Evolutionary conservation across 176 grass and related monocot genomes (phyloP).

Genomic region (Raddia distichophylla): DNA sequence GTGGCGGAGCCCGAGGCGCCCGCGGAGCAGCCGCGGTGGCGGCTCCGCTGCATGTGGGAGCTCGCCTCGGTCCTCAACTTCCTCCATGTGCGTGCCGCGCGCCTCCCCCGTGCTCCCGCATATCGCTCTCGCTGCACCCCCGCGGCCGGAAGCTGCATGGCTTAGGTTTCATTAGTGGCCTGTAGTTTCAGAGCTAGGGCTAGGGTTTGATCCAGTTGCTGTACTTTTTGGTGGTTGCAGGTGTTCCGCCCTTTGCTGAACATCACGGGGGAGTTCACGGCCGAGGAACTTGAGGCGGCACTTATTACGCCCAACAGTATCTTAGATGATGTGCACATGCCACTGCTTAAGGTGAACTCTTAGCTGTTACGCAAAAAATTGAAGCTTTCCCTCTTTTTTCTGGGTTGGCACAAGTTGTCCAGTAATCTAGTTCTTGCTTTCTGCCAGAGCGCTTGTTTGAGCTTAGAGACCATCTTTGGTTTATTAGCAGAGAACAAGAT

Average conservation of each 20-base stretch:
- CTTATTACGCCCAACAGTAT: conserved; percentile 79
- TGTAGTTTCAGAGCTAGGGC: conserved; percentile 28
- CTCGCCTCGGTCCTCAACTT: conserved; percentile 97
- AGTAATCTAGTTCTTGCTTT: not conserved
- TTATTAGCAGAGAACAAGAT: not conserved
- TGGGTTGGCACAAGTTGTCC: not conserved
- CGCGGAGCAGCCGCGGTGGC: conserved; percentile 68
- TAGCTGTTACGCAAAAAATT: not conserved
- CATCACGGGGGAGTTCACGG: conserved; percentile 75
- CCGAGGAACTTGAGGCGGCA: conserved; percentile 86
- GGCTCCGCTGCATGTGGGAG: conserved; percentile 96
- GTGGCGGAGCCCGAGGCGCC: conserved; percentile 69
- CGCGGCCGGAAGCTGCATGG: not conserved
- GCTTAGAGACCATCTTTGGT: not conserved
- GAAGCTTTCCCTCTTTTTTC: not conserved
- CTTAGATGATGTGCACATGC: conserved; percentile 93
- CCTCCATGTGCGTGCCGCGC: conserved; percentile 68
- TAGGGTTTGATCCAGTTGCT: conserved; percentile 46
- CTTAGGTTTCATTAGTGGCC: not conserved
- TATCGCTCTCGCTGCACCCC: not conserved
- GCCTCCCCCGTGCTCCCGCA: not conserved
- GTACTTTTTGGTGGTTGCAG: conserved; percentile 45
- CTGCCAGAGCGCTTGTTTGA: not conserved
- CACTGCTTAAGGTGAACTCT: conserved; percentile 76
- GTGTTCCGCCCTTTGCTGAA: conserved; percentile 89